A percentile compares a stretch with the other conserved stretches of the same genome.
These are phyloP conservation scores for Fusarium sp. DNA, from an alignment of 2,329 filamentous ascomycete species.

Conservation along the genomic window DNA sequence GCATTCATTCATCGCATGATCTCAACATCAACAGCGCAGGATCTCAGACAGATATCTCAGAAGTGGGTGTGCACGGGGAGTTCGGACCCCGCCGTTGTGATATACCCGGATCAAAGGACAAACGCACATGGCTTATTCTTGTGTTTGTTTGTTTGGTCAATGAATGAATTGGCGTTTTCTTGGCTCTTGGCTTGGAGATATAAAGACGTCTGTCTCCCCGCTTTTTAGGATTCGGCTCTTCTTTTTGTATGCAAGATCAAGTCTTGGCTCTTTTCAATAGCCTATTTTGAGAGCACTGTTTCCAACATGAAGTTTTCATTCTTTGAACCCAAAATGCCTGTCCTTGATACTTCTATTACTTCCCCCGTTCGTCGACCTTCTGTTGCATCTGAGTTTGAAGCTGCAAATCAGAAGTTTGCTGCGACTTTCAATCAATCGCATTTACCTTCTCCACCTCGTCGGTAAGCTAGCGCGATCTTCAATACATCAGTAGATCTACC, in stretches of 20 bases:
- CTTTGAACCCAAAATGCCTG: slow-evolving; percentile 14
- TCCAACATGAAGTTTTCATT: accelerated
- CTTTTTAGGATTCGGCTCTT: background rate
- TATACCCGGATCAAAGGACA: slow-evolving; percentile 33
- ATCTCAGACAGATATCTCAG: slow-evolving; percentile 33
- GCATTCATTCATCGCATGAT: slow-evolving; percentile 38
- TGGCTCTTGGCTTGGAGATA: slow-evolving; percentile 5
- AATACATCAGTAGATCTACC: too few relatives aligned
- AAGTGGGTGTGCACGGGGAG: slow-evolving; percentile 27
- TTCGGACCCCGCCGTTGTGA: slow-evolving; percentile 33
- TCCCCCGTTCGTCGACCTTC: slow-evolving; percentile 15
- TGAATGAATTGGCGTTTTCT: slow-evolving; percentile 8
- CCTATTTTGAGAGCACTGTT: background rate
- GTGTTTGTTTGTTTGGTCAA: slow-evolving; percentile 1
- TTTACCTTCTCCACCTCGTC: slow-evolving; percentile 40
- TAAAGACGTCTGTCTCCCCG: background rate
- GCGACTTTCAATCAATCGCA: slow-evolving; percentile 37
- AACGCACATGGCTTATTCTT: slow-evolving; percentile 2
- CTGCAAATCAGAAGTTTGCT: slow-evolving; percentile 41
- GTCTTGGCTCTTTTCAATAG: background rate
- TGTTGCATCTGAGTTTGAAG: slow-evolving; percentile 37
- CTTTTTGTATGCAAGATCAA: background rate
- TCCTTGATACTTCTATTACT: slow-evolving; percentile 6
- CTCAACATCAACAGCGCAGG: slow-evolving; percentile 8
- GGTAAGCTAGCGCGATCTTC: slow-evolving; percentile 28